phyloP scores from a whole-genome alignment of 805 yeast species.

The Wickerhamomyces tratensis region DNA sequence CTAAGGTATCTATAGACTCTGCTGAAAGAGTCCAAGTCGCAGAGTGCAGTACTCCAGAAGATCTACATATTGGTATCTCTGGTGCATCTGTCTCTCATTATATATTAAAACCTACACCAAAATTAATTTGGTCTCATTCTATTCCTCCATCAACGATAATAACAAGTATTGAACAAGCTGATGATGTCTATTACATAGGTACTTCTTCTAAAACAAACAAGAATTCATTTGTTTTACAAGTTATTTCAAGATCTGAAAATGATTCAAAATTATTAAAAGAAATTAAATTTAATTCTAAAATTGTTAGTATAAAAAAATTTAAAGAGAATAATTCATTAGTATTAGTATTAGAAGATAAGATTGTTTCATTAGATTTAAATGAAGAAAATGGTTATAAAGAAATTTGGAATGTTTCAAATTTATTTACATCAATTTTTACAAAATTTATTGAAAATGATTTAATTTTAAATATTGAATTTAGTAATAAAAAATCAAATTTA shows the following conservation, averaged over 20 bases:
- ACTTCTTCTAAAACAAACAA: slow-evolving; percentile 12
- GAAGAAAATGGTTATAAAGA: slow-evolving; percentile 1
- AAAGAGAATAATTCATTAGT: slow-evolving; percentile 1
- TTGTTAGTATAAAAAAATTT: slow-evolving; percentile 5
- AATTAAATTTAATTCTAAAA: slow-evolving; percentile 3
- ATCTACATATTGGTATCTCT: slow-evolving; percentile 16
- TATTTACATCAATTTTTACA: slow-evolving; percentile 9
- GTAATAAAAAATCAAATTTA: slow-evolving; percentile 6
- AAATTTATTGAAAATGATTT: slow-evolving; percentile 11
- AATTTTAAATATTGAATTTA: slow-evolving; percentile 7
- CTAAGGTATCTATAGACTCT: slow-evolving; percentile 12
- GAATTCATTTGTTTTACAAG: slow-evolving; percentile 6
- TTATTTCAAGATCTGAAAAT: slow-evolving; percentile 11
- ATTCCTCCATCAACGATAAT: slow-evolving; percentile 34
- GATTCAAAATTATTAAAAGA: slow-evolving; percentile 15
- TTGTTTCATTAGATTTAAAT: slow-evolving; percentile 1
- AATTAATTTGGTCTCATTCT: slow-evolving; percentile 41
- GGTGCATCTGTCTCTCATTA: slow-evolving; percentile 23
- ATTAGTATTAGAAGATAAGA: slow-evolving; percentile 7
- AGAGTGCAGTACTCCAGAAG: slow-evolving; percentile 8
- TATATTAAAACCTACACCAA: slow-evolving; percentile 41
- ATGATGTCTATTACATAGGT: slow-evolving; percentile 8
- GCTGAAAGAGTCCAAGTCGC: slow-evolving; percentile 9
- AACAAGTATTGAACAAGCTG: slow-evolving; percentile 13
- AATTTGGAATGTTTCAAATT: slow-evolving; percentile 7